These are phyloP conservation scores for Boletus subcaerulescens DNA, from an alignment of 768 basidiomycete genomes.

Conservation along the genomic window DNA sequence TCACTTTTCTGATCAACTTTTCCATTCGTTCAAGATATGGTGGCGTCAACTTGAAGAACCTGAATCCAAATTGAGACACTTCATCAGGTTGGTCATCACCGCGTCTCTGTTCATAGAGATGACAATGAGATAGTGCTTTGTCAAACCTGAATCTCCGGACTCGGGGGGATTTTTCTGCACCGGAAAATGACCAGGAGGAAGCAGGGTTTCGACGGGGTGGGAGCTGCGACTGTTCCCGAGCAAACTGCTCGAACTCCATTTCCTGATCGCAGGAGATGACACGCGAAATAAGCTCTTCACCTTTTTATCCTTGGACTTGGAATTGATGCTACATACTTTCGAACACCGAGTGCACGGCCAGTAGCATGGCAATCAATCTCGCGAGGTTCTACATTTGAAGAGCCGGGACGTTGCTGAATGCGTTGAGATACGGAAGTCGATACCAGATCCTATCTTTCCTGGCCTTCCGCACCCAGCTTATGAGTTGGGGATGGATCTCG, in stretches of 20 bases:
- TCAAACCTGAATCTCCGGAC: background rate
- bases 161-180: background rate
- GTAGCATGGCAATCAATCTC: conserved; percentile 4
- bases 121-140: too few species aligned
- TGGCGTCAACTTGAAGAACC: conserved; percentile 8
- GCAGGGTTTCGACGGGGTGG: background rate
- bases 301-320: background rate
- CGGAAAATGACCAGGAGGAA: conserved; percentile 10
- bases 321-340: background rate
- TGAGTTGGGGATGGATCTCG: background rate
- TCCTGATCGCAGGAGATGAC: background rate
- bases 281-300: background rate
- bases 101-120: background rate
- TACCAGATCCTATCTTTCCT: background rate
- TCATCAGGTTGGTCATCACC: background rate
- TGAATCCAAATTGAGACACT: background rate
- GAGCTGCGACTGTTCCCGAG: background rate
- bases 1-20: conserved; percentile 8
- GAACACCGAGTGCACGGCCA: background rate
- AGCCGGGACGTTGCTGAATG: background rate
- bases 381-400: background rate
- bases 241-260: conserved; percentile 11
- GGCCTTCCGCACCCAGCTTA: background rate
- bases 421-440: too few species aligned
- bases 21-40: conserved; percentile 1